phyloP scores from a whole-genome alignment of 371 early-diverging fungal genomes.

The Syncephalastrum sp. region DNA sequence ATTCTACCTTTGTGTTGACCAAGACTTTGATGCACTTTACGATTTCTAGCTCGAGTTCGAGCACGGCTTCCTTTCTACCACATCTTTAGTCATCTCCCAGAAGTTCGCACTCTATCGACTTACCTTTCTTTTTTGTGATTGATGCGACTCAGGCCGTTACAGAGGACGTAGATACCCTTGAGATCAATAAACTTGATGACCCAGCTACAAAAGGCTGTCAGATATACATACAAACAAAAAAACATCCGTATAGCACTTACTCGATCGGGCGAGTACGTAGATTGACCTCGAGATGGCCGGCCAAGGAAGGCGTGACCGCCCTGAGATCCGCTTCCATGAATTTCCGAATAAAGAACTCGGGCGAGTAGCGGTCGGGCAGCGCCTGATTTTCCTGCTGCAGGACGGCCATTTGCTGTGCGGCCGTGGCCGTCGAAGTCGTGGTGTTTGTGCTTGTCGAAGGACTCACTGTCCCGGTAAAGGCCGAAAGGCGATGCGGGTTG shows the following conservation, averaged over 20 bases:
- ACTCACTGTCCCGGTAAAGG: not conserved
- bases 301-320: constrained; percentile 34
- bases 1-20: constrained; percentile 55
- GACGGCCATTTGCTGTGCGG: not conserved
- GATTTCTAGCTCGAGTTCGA: constrained; percentile 73
- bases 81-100: too few relatives aligned
- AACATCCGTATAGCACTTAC: constrained; percentile 18
- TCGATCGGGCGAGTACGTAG: constrained; percentile 44
- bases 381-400: constrained; percentile 4
- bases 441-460: constrained; percentile 2
- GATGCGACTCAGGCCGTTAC: constrained; percentile 53
- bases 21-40: constrained; percentile 72
- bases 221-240: not conserved
- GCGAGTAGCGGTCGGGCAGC: constrained; percentile 29
- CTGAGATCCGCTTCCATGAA: constrained; percentile 40
- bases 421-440: constrained; percentile 1
- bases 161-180: constrained; percentile 64
- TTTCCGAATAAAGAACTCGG: constrained; percentile 44
- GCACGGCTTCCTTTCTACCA: constrained; percentile 52
- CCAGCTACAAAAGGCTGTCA: constrained; percentile 27
- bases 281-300: constrained; percentile 44
- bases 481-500: constrained; percentile 1
- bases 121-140: constrained; percentile 37
- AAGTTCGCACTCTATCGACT: constrained; percentile 16
- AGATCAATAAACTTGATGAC: constrained; percentile 59